Base-by-base conservation (phyloP, 2,329 filamentous ascomycete genomes). In the Lojkania enalia region DNA sequence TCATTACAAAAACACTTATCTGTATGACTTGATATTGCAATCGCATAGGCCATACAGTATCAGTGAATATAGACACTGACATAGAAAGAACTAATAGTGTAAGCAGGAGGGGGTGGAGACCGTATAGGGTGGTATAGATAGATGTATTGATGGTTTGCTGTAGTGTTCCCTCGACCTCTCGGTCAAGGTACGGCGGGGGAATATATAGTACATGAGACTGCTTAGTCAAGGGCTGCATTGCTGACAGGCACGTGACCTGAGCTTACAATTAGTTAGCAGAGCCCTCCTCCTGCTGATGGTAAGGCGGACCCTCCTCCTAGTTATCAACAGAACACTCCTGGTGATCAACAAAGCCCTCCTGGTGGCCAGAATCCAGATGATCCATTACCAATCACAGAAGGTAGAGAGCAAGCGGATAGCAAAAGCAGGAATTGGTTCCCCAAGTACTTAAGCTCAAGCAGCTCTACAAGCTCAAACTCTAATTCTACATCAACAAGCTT, bases 71-170 rank as follows among this genome's bases (percentile, higher is more conserved):
- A 20, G 33, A 36, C 20, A 36, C 15, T 18, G 20, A 36, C 18
- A 36, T 36, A 20, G 33, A 36, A 36, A 19, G 33, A 36, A 36
- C 9, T 36, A 36, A 19, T 7, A 19, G 33, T 36, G n/a, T n/a
- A n/a, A n/a, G n/a, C n/a, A n/a, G n/a, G n/a, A n/a, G n/a, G n/a
- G n/a, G n/a, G n/a, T n/a, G n/a, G n/a, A n/a, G n/a, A n/a, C n/a
- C n/a, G n/a, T n/a, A n/a, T n/a, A n/a, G n/a, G n/a, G n/a, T n/a
- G n/a, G n/a, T n/a, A n/a, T n/a, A n/a, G n/a, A n/a, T n/a, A n/a
- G n/a, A n/a, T n/a, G n/a, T n/a, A n/a, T 20, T 36, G 20, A 18
- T 7, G 18, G 33, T 36, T 20, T n/a, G n/a, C n/a, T n/a, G n/a
- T n/a, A n/a, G n/a, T n/a, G n/a, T n/a, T n/a, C n/a, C n/a, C n/a